Conservation (phyloP, 306 rosid species). For the Cucumis melo region DNA sequence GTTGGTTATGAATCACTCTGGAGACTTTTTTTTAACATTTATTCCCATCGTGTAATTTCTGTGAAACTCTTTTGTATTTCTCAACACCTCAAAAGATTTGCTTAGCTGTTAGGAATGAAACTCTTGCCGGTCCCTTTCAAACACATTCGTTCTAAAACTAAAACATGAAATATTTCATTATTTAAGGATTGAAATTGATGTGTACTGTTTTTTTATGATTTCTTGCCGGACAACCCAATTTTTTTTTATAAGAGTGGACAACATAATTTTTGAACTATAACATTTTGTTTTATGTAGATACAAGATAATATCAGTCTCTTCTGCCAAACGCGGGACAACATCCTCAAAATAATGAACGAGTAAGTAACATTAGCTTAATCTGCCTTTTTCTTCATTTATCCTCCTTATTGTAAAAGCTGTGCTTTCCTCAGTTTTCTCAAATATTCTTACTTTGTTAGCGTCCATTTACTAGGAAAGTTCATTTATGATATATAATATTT, state of each 20-base stretch:
- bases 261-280: background rate
- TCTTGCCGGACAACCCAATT: background rate
- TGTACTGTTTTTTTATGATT: background rate
- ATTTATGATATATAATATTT: too few species aligned
- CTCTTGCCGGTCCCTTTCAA: background rate
- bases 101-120: background rate
- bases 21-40: background rate
- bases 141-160: background rate
- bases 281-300: conserved; percentile 37
- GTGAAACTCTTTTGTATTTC: background rate
- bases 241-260: background rate
- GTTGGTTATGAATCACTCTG: background rate
- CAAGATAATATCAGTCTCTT: conserved; percentile 73
- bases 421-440: background rate
- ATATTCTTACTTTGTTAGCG: background rate
- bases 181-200: background rate
- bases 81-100: background rate
- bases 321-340: conserved; percentile 74
- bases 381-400: background rate
- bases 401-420: background rate
- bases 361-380: conserved; percentile 16
- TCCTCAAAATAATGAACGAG: conserved; percentile 74
- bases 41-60: background rate
- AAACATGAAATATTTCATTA: background rate
- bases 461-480: background rate